Percentiles rank a stretch among this genome's conserved stretches.
phyloP scores from a whole-genome alignment of 1,284 basidiomycete species.

The Irpex sp. region DNA sequence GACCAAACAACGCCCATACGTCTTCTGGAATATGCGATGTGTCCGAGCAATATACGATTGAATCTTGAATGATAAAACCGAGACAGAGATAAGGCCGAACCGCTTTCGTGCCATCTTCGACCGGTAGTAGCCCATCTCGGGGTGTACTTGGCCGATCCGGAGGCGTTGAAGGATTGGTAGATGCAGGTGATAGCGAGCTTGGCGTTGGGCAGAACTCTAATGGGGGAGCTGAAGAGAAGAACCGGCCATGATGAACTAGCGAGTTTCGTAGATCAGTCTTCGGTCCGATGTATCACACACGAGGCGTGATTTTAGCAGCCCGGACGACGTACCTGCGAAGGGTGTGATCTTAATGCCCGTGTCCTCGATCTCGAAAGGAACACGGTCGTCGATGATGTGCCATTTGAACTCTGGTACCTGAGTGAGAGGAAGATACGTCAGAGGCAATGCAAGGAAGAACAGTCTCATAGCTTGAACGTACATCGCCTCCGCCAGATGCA shows the following conservation, averaged over 20 bases:
- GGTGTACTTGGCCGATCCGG: slow-evolving; percentile 14
- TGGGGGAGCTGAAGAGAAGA: slow-evolving; percentile 42
- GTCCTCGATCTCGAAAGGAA: slow-evolving; percentile 60
- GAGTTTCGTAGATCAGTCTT: not conserved
- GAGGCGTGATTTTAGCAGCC: not conserved
- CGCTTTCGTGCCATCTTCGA: slow-evolving; percentile 17
- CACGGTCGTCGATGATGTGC: slow-evolving; percentile 68
- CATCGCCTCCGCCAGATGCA: slow-evolving; percentile 77
- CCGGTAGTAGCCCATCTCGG: not conserved
- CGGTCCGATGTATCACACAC: slow-evolving; percentile 4
- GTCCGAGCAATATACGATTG: slow-evolving; percentile 71
- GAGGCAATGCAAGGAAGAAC: not conserved
- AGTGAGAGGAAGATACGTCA: slow-evolving; percentile 1
- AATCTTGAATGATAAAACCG: slow-evolving; percentile 68
- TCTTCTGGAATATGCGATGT: slow-evolving; percentile 71
- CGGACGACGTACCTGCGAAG: slow-evolving; percentile 48
- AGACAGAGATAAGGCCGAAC: slow-evolving; percentile 65
- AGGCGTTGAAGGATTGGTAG: slow-evolving; percentile 45
- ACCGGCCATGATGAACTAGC: slow-evolving; percentile 51
- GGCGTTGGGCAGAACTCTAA: slow-evolving; percentile 42
- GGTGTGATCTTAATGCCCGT: slow-evolving; percentile 65
- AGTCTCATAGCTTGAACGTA: slow-evolving; percentile 29
- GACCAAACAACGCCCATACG: slow-evolving; percentile 52
- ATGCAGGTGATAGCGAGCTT: slow-evolving; percentile 19
- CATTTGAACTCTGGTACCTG: slow-evolving; percentile 77